Evolutionary conservation across 140 eudicot genomes (phyloP).

Genomic region (Erigeron philadelphicus): DNA sequence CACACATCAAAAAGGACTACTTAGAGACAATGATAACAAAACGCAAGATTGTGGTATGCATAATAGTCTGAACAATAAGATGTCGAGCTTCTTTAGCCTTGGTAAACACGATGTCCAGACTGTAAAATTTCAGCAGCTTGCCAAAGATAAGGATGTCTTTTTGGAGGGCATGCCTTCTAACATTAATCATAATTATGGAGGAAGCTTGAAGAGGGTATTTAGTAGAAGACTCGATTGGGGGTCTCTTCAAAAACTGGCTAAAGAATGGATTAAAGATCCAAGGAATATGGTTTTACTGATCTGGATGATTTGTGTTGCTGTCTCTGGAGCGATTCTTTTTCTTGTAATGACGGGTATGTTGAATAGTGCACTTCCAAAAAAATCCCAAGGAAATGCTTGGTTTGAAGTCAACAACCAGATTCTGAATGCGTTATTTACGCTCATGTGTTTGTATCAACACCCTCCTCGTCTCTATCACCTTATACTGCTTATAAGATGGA

Average conservation of each 20-base stretch:
- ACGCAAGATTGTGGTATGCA: conserved; percentile 15
- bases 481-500: conserved; percentile 36
- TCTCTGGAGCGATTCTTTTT: conserved; percentile 85
- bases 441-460: conserved; percentile 40
- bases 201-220: conserved; percentile 42
- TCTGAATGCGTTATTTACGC: conserved; percentile 11
- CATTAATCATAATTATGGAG: conserved; percentile 40
- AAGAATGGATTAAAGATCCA: conserved; percentile 80
- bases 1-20: conserved; percentile 39
- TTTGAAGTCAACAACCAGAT: conserved; percentile 22
- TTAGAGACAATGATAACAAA: conserved; percentile 28
- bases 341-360: conserved; percentile 77
- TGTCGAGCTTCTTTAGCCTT: conserved; percentile 32
- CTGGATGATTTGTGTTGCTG: conserved; percentile 72
- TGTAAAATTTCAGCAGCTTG: conserved; percentile 52
- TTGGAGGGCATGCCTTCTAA: conserved; percentile 53
- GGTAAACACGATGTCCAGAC: conserved; percentile 42
- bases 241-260: conserved; percentile 42
- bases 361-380: conserved; percentile 57
- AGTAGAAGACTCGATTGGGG: conserved; percentile 50
- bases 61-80: conserved; percentile 28
- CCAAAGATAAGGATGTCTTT: conserved; percentile 49
- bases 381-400: conserved; percentile 36
- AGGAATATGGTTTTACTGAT: conserved; percentile 65
- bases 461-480: conserved; percentile 74